Evolutionary conservation across 2,329 filamentous ascomycete genomes (phyloP), one percentile per base, ranked within the genome.

Genomic region (Colletotrichum tanaceti): DNA sequence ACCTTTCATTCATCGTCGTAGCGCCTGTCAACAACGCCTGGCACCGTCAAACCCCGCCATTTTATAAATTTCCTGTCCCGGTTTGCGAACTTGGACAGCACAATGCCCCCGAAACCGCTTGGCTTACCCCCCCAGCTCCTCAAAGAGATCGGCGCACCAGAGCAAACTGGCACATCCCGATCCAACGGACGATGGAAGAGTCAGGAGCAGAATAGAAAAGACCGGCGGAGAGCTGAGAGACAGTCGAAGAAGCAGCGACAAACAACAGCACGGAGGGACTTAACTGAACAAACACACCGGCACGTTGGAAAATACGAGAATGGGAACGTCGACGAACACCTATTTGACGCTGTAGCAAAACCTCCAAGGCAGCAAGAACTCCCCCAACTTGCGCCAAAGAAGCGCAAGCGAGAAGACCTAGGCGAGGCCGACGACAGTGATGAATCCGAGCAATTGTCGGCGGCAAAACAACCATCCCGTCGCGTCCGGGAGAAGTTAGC

Each of bases 171-270:
- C 43, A 67, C 52, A 44, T 59, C 67, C 13, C 35, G 58, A 22
- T 58, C 38, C 49, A 70, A 58, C 16, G 54, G 62, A 24, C 62
- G 70, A 28, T 71, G 70, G 70, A 70, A 68, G 44, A 70, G 63
- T 24, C 70, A 71, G 32, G 68, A 57, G 3, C 68, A 65, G n/a
- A 68, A 71, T 49, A 85, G 90, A 72, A 92, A 92, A 80, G 89
- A 91, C 62, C 85, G 87, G 67, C 86, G 92, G 64, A 93, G 90
- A 75, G 86, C 86, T 18, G 88, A 91, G 73, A 85, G 91, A 63
- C 80, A 83, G 24, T 83, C 87, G 73, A 91, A 89, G 77, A 91
- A 87, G 77, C 74, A 77, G 35, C 81, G 81, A 1, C 65, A 70
- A 20, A 43, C 35, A 46, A 69, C 16, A 63, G 68, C 9, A 73